phyloP scores from a whole-genome alignment of 2,329 filamentous ascomycete species.

The Aspergillus sp. region DNA sequence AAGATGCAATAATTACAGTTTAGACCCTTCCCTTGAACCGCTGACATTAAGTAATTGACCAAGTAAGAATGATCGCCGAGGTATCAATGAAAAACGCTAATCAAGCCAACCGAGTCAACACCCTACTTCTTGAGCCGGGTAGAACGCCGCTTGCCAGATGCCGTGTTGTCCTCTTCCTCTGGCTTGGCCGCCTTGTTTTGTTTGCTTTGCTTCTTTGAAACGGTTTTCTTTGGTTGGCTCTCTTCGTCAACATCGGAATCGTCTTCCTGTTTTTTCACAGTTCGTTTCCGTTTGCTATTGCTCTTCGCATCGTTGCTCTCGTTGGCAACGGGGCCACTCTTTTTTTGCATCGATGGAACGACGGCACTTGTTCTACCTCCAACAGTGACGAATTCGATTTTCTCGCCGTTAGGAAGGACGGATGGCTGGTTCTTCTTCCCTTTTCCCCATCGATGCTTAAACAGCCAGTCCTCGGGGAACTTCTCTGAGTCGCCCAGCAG shows the following conservation, averaged over 20 bases:
- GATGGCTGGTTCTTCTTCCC: constrained; percentile 62
- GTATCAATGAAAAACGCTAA: no score
- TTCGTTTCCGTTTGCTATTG: constrained; percentile 25
- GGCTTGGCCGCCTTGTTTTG: constrained; percentile 14
- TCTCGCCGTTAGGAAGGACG: constrained; percentile 71
- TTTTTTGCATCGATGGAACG: constrained; percentile 78
- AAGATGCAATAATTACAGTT: no score
- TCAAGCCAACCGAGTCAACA: no score
- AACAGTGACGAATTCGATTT: constrained; percentile 77
- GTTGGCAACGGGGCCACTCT: constrained; percentile 53
- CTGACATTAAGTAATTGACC: no score
- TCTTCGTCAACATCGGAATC: constrained; percentile 11
- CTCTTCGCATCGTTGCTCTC: constrained; percentile 32
- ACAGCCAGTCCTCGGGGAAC: constrained; percentile 82
- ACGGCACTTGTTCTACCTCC: constrained; percentile 86
- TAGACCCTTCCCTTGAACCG: no score
- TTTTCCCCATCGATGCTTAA: constrained; percentile 82
- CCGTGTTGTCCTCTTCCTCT: constrained; percentile 12
- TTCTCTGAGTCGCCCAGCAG: constrained; percentile 69
- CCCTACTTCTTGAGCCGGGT: constrained; percentile 18
- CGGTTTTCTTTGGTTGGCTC: constrained; percentile 17
- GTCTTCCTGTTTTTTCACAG: constrained; percentile 18
- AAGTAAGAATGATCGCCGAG: no score
- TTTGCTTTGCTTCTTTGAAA: constrained; percentile 14
- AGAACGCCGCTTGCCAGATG: constrained; percentile 20